Evolutionary conservation across 176 grass and related monocot species (phyloP), one percentile per base, ranked within the genome.

Genomic region (Carex cristatella): DNA sequence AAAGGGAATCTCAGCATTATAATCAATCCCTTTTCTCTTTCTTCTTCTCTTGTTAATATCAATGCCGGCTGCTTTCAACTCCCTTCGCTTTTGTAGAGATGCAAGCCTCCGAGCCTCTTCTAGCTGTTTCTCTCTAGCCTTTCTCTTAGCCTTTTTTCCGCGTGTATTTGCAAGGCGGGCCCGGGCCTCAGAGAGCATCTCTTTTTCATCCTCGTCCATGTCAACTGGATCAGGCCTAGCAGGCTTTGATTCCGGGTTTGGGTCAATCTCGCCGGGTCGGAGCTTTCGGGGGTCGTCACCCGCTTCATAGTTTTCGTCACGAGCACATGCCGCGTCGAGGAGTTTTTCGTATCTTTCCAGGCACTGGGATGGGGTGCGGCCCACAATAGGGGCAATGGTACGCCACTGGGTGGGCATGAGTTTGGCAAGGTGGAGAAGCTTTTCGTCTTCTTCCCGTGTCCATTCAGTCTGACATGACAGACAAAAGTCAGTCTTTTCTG

Each of bases 371-470:
- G 94, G 94, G n/a, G 94, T 94, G n/a, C 94, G 88, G 38, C 94
- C 94, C 32, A 97, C 94, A 87, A 97, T 97, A 68, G 94, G 94
- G 78, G 94, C 94, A 89, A 97, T 97, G 48, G 94, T 97, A 61
- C 94, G 94, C 94, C 94, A 97, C 35, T 97, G 94, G 16, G 94
- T 94, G 62, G 94, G 94, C 94, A 97, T 97, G 65, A 97, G 94
- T 89, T 97, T 97, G 33, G 94, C 94, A 91, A 97, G 94, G 90
- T 97, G 92, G 10, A 97, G 90, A 67, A 97, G 81, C 48, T 97
- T 97, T 74, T 97, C 94, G 86, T 97, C 94, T 73, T 97, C 94
- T 92, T 97, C 94, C 84, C 94, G 90, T 58, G 94, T 97, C 94
- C 94, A 97, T 88, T 97, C 94, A 80, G 94, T 97, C 94, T 97